A percentile compares a stretch with the other conserved stretches of the same genome.
These are phyloP conservation scores for Mortierella sp. DNA, from an alignment of 371 early-diverging fungal species.

Conservation along the genomic window DNA sequence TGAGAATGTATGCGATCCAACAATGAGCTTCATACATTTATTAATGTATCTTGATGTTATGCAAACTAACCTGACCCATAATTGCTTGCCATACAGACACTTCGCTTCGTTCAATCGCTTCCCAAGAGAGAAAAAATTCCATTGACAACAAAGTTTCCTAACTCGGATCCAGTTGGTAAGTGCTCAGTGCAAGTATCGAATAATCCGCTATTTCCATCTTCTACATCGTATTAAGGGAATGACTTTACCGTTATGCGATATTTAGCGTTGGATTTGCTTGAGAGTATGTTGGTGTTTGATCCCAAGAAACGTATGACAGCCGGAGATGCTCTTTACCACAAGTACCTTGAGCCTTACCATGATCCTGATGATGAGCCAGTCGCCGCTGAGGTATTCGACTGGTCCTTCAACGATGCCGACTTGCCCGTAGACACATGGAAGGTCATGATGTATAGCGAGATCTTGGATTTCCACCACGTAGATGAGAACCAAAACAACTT, in stretches of 20 bases:
- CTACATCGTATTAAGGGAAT: not conserved
- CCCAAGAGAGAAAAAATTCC: conserved; percentile 86
- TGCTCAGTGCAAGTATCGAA: not conserved
- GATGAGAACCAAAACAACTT: conserved; percentile 34
- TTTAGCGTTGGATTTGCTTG: conserved; percentile 87
- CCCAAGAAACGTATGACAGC: conserved; percentile 93
- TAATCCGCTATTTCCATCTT: conserved; percentile 14
- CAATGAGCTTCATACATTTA: not conserved
- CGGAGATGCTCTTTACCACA: conserved; percentile 87
- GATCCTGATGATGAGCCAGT: conserved; percentile 94
- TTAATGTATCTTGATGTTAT: not conserved
- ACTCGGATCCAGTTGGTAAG: conserved; percentile 68
- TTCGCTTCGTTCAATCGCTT: conserved; percentile 91
- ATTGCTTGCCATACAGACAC: conserved; percentile 68
- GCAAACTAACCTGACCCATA: not conserved
- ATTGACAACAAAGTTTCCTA: conserved; percentile 80
- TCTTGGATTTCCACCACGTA: conserved; percentile 75
- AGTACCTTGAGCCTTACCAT: conserved; percentile 91
- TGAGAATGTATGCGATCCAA: conserved; percentile 78
- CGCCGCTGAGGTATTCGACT: conserved; percentile 89
- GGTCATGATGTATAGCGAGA: conserved; percentile 81
- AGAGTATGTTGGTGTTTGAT: conserved; percentile 93
- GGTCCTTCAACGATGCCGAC: conserved; percentile 95
- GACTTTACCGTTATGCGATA: not conserved
- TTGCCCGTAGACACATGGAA: conserved; percentile 92